Conservation (phyloP, 345 rosid species). For the Murraya paniculata region DNA sequence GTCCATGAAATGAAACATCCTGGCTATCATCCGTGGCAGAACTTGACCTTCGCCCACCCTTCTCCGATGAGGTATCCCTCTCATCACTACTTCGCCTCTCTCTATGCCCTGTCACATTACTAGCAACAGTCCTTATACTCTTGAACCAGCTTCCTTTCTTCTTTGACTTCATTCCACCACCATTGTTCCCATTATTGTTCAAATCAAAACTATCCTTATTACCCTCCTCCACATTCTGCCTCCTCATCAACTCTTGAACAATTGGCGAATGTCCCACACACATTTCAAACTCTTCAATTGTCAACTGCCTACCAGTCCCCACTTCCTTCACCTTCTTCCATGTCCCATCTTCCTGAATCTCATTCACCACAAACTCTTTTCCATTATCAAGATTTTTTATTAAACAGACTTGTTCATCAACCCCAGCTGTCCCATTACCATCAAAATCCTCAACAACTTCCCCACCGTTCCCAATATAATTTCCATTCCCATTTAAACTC, state of each 20-base stretch:
- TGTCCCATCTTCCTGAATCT: constrained; percentile 75
- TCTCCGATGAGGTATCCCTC: constrained; percentile 82
- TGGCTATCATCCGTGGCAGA: constrained; percentile 97
- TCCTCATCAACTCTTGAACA: constrained; percentile 92
- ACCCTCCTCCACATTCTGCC: constrained; percentile 85
- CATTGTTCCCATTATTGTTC: constrained; percentile 30
- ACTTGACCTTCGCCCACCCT: constrained; percentile 89
- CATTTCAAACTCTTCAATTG: constrained; percentile 92
- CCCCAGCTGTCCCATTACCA: constrained; percentile 19
- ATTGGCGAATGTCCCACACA: constrained; percentile 91
- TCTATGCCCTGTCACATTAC: constrained; percentile 51
- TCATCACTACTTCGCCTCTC: constrained; percentile 95
- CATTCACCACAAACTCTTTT: constrained; percentile 81
- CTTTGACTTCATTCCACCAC: constrained; percentile 51
- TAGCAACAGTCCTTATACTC: constrained; percentile 73
- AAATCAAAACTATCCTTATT: constrained; percentile 41
- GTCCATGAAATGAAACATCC: constrained; percentile 80
- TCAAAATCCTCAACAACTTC: constrained; percentile 33
- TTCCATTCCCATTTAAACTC: constrained; percentile 29
- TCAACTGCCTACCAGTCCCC: constrained; percentile 82
- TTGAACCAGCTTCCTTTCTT: constrained; percentile 81
- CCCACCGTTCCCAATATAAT: constrained; percentile 29
- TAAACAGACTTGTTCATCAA: constrained; percentile 49
- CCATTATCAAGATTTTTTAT: constrained; percentile 90
- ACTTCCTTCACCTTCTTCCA: constrained; percentile 85